phyloP scores from a whole-genome alignment of 2,329 filamentous ascomycete species.

The Drechslerella dactyloides region DNA sequence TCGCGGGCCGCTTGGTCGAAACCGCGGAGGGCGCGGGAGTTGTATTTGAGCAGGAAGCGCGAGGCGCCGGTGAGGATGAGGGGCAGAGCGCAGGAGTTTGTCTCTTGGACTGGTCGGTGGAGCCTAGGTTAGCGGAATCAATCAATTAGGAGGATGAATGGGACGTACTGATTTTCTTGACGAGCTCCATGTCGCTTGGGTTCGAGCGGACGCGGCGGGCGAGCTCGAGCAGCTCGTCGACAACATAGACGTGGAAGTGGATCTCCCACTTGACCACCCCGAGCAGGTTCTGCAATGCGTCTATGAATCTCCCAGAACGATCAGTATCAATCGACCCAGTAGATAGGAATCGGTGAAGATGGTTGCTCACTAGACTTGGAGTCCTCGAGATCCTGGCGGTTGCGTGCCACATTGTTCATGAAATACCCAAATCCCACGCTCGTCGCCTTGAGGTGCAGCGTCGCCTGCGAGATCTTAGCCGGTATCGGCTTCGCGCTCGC shows the following conservation, averaged over 20 bases:
- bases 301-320: constrained; percentile 12
- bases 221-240: constrained; percentile 55
- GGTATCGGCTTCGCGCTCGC: constrained; percentile 52
- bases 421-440: constrained; percentile 54
- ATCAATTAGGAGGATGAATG: background rate
- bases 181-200: constrained; percentile 51
- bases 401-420: constrained; percentile 52
- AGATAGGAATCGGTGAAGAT: constrained; percentile 13
- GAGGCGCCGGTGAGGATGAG: constrained; percentile 54
- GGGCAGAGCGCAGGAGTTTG: constrained; percentile 55
- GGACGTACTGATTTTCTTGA: constrained; percentile 52
- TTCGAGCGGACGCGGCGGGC: constrained; percentile 52
- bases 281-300: constrained; percentile 53
- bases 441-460: constrained; percentile 54
- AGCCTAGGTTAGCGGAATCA: constrained; percentile 12
- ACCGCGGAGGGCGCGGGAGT: constrained; percentile 53
- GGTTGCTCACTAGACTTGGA: constrained; percentile 49
- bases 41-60: constrained; percentile 54
- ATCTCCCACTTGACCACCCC: constrained; percentile 55
- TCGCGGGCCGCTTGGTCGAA: constrained; percentile 53
- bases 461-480: constrained; percentile 54
- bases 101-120: constrained; percentile 52
- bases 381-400: constrained; percentile 42
- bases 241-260: constrained; percentile 54
- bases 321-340: background rate